Conservation (phyloP, 257 asterid genomes). For the Striga asiatica region DNA sequence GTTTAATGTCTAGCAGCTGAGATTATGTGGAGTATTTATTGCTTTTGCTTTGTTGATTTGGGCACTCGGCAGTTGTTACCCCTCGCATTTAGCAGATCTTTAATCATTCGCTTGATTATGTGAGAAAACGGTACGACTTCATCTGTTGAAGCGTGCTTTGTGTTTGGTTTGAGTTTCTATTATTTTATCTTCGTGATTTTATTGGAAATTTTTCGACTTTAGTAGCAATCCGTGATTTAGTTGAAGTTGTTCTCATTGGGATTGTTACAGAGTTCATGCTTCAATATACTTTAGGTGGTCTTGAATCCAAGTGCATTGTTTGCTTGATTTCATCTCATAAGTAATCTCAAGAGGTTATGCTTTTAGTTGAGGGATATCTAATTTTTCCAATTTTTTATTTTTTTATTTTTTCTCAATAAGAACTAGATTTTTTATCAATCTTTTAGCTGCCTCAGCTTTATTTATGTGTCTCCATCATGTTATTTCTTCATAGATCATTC, state of each 20-base stretch:
- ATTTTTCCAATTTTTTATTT: too few relatives aligned
- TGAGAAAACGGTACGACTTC: constrained; percentile 11
- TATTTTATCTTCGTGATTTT: neutral
- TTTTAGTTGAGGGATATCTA: neutral
- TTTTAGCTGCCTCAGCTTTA: too few relatives aligned
- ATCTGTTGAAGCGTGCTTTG: constrained; percentile 4
- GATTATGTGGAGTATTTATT: constrained; percentile 6
- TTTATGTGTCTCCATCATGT: neutral
- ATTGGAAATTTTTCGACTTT: constrained; percentile 8
- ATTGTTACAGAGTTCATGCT: neutral
- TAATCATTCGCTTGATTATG: constrained; percentile 19
- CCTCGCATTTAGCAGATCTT: constrained; percentile 7
- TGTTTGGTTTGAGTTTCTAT: neutral
- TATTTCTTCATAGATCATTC: too few relatives aligned
- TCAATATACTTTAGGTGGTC: neutral
- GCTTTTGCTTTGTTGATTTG: constrained; percentile 16
- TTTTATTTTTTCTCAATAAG: too few relatives aligned
- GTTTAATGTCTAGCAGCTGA: neutral
- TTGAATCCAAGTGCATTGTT: neutral
- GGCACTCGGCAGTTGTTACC: neutral
- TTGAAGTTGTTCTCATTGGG: constrained; percentile 8
- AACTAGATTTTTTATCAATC: too few relatives aligned
- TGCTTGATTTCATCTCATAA: neutral
- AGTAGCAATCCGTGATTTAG: neutral
- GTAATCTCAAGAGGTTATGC: neutral